Evolutionary conservation across 2,329 filamentous ascomycete species (phyloP).

Genomic region (Tolypocladium tropicale): DNA sequence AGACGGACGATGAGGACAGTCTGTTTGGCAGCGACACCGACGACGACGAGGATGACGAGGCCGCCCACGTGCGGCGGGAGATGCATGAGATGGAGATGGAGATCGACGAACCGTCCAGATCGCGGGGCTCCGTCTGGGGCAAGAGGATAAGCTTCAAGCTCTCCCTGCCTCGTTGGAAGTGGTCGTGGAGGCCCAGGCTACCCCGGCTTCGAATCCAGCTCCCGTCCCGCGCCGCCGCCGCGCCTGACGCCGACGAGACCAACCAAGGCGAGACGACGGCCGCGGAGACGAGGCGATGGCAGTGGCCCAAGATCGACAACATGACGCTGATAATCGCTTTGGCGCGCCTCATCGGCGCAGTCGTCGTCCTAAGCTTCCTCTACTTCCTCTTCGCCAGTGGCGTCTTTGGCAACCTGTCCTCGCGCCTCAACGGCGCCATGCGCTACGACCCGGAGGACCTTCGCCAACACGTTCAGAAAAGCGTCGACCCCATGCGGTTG

Average conservation of each 20-base stretch:
- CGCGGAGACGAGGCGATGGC: constrained; percentile 13
- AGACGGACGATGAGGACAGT: constrained; percentile 59
- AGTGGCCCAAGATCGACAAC: constrained; percentile 29
- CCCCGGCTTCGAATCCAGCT: constrained; percentile 41
- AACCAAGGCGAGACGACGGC: constrained; percentile 10
- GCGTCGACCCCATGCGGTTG: constrained; percentile 60
- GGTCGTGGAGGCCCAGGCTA: constrained; percentile 42
- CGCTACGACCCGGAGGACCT: constrained; percentile 75
- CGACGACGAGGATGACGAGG: constrained; percentile 38
- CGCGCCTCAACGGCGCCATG: constrained; percentile 55
- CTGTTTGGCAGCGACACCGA: constrained; percentile 38
- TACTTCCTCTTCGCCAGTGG: constrained; percentile 83
- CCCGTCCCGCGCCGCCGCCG: constrained; percentile 24
- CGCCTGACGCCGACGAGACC: constrained; percentile 6
- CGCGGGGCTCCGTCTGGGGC: constrained; percentile 37
- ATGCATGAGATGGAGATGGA: constrained; percentile 91
- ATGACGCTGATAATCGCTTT: constrained; percentile 48
- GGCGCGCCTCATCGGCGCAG: constrained; percentile 62
- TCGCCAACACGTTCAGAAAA: constrained; percentile 61
- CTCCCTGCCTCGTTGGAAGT: constrained; percentile 44
- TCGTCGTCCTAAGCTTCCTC: constrained; percentile 65
- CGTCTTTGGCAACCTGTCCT: constrained; percentile 58
- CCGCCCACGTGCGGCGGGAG: constrained; percentile 62
- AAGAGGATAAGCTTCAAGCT: constrained; percentile 45
- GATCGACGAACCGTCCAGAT: constrained; percentile 55